These are phyloP conservation scores for Potentilla sterilis DNA, from an alignment of 306 rosid genomes.

Conservation along the genomic window DNA sequence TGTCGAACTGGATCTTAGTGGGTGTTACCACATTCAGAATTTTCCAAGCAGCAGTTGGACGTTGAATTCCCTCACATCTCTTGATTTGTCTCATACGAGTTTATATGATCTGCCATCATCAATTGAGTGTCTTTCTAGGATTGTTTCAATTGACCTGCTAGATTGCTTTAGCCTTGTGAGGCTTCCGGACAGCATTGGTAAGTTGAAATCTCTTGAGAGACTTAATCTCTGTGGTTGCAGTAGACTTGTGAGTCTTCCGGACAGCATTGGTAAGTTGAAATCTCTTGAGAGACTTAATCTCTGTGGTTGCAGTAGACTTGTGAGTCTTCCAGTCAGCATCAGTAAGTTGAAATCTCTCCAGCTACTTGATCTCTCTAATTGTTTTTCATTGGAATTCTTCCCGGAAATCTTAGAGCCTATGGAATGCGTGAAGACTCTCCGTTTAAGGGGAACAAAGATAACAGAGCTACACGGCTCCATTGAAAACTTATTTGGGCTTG, in stretches of 20 bases:
- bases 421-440: not conserved
- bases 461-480: not conserved
- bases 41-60: constrained; percentile 5
- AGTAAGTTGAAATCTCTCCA: not conserved
- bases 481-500: not conserved
- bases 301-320: no score
- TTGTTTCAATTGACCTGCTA: not conserved
- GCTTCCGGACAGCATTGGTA: not conserved
- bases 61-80: not conserved
- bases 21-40: not conserved
- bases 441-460: not conserved
- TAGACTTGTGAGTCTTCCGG: no score
- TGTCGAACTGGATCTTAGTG: rapidly evolving
- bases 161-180: not conserved
- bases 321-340: not conserved
- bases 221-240: not conserved
- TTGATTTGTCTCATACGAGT: not conserved
- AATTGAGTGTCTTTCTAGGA: not conserved
- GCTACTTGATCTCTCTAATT: not conserved
- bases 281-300: not conserved
- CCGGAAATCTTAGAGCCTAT: constrained; percentile 12
- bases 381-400: not conserved
- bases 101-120: not conserved
- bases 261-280: not conserved
- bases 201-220: not conserved